Conservation (phyloP, 805 yeast species). For the Pichia thaimueangensis region DNA sequence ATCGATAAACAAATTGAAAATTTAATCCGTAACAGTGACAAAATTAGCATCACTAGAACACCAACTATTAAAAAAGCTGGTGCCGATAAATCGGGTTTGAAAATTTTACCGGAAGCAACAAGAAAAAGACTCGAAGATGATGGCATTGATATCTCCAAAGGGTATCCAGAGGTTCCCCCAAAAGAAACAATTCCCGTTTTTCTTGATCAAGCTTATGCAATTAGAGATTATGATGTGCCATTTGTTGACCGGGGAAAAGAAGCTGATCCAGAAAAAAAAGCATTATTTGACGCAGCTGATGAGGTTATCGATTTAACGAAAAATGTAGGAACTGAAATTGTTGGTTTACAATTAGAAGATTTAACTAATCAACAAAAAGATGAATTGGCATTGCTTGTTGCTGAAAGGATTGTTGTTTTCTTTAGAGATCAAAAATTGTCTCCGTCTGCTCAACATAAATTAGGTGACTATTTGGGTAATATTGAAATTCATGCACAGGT, state of each 20-base stretch:
- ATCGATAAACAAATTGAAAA: conserved; percentile 15
- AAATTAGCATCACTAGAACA: conserved; percentile 10
- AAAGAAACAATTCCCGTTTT: conserved; percentile 30
- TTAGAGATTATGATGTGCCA: conserved; percentile 30
- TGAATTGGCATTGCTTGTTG: conserved; percentile 40
- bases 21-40: conserved; percentile 9
- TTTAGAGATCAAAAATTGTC: conserved; percentile 42
- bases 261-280: conserved; percentile 40
- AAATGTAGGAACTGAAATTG: conserved; percentile 43
- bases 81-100: conserved; percentile 18
- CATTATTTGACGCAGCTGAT: conserved; percentile 35
- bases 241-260: conserved; percentile 30
- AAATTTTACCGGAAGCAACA: conserved; percentile 23
- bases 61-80: conserved; percentile 9
- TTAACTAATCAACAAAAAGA: conserved; percentile 38
- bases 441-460: conserved; percentile 37
- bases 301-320: conserved; percentile 39
- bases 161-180: conserved; percentile 35
- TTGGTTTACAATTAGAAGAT: conserved; percentile 40
- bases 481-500: conserved; percentile 35
- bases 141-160: conserved; percentile 31
- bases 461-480: conserved; percentile 42
- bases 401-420: conserved; percentile 45
- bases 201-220: conserved; percentile 35
- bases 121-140: conserved; percentile 30